phyloP scores from a whole-genome alignment of 2,329 filamentous ascomycete species.

The Hymenotorrendiella dingleyae region DNA sequence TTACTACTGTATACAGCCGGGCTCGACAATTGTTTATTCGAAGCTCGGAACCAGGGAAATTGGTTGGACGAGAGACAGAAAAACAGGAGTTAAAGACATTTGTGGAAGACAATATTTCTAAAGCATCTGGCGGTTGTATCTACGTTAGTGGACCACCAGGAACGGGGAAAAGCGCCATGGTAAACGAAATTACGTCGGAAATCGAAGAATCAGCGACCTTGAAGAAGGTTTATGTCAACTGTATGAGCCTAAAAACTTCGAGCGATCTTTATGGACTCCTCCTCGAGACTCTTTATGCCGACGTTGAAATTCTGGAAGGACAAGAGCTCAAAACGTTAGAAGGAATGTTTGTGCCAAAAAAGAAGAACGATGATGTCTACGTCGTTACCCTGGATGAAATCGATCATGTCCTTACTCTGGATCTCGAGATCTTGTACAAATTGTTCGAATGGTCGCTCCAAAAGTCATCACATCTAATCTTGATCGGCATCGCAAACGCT shows the following conservation, averaged over 20 bases:
- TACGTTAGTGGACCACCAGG: slow-evolving; percentile 95
- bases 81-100: slow-evolving; percentile 62
- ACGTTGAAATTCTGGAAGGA: slow-evolving; percentile 53
- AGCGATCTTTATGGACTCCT: slow-evolving; percentile 79
- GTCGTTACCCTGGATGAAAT: slow-evolving; percentile 93
- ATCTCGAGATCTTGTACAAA: slow-evolving; percentile 82
- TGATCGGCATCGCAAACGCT: slow-evolving; percentile 94
- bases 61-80: slow-evolving; percentile 38
- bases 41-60: slow-evolving; percentile 37
- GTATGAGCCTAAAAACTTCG: slow-evolving; percentile 90
- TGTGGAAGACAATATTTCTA: slow-evolving; percentile 55
- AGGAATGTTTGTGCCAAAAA: slow-evolving; percentile 62
- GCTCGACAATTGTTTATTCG: slow-evolving; percentile 80
- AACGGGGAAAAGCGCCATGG: slow-evolving; percentile 93
- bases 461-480: slow-evolving; percentile 68
- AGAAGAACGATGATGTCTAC: slow-evolving; percentile 53
- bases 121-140: slow-evolving; percentile 68
- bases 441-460: slow-evolving; percentile 96
- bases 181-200: slow-evolving; percentile 68
- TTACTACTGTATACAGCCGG: slow-evolving; percentile 75
- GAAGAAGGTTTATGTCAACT: slow-evolving; percentile 80
- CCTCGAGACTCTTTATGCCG: slow-evolving; percentile 60
- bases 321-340: slow-evolving; percentile 65
- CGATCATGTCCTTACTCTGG: slow-evolving; percentile 84
- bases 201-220: slow-evolving; percentile 46